Conservation (phyloP, 2,329 filamentous ascomycete species). For the Magnaporthiopsis incrustans region DNA sequence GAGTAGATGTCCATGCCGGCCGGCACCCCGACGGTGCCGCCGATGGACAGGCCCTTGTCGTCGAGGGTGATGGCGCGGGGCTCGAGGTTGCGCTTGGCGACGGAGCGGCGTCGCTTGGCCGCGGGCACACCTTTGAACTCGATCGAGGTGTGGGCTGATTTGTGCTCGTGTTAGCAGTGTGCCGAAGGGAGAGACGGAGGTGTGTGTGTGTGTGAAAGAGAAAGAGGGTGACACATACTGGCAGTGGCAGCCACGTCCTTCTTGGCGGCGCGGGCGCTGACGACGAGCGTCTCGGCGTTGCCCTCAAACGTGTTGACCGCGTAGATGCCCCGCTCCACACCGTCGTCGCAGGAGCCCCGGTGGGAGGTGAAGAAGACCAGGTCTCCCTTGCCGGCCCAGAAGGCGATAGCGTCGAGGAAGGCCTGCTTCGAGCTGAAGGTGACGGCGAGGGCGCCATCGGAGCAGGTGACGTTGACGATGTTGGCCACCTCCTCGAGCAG, state of each 20-base stretch:
- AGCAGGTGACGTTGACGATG: slow-evolving; percentile 22
- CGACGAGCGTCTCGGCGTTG: slow-evolving; percentile 19
- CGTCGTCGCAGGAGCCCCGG: slow-evolving; percentile 30
- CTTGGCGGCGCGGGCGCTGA: slow-evolving; percentile 24
- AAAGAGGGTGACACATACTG: slow-evolving; percentile 19
- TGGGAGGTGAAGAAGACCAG: slow-evolving; percentile 35
- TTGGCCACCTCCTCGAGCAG: slow-evolving; percentile 23
- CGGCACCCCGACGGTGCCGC: slow-evolving; percentile 13
- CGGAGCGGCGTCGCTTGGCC: slow-evolving; percentile 2
- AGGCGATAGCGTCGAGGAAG: slow-evolving; percentile 16
- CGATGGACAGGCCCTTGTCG: slow-evolving; percentile 28
- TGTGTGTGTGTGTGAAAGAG: no score
- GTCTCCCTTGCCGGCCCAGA: slow-evolving; percentile 17
- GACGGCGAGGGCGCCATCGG: slow-evolving; percentile 17
- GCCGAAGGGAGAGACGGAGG: not conserved
- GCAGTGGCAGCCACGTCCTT: slow-evolving; percentile 25
- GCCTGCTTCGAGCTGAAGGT: slow-evolving; percentile 18
- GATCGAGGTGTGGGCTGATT: slow-evolving; percentile 9
- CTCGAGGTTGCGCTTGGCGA: slow-evolving; percentile 2
- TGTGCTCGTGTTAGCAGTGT: not conserved
- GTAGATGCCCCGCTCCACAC: slow-evolving; percentile 31
- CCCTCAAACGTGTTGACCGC: slow-evolving; percentile 21
- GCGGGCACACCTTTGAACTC: slow-evolving; percentile 7
- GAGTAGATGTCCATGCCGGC: slow-evolving; percentile 13
- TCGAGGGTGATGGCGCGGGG: not conserved